Conservation (phyloP, 1,139 yeast species). For the Diutina sp. region DNA sequence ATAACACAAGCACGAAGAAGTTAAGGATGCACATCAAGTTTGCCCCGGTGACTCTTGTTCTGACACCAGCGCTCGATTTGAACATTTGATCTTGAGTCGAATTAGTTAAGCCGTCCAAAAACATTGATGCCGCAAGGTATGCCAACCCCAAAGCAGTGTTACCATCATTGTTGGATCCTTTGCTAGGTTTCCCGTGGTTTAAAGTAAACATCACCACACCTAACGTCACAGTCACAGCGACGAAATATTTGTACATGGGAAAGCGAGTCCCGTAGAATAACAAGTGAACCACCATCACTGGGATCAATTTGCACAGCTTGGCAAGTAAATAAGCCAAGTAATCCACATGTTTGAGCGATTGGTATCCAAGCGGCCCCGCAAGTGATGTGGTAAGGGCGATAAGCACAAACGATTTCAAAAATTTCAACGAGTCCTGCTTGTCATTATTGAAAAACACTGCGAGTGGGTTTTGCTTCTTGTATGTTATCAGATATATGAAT, state of each 20-base stretch:
- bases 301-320: conserved; percentile 86
- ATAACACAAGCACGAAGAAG: conserved; percentile 33
- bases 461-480: not conserved
- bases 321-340: conserved; percentile 77
- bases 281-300: conserved; percentile 78
- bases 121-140: conserved; percentile 47
- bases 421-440: not conserved
- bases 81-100: conserved; percentile 87
- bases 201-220: conserved; percentile 79
- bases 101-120: conserved; percentile 85
- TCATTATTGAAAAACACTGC: conserved; percentile 18
- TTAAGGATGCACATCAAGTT: conserved; percentile 81
- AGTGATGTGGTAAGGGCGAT: conserved; percentile 72
- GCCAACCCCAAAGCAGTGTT: conserved; percentile 41
- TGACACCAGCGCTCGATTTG: conserved; percentile 15
- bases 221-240: conserved; percentile 60
- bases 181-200: conserved; percentile 14
- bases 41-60: conserved; percentile 44
- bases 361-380: conserved; percentile 70
- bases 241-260: conserved; percentile 64
- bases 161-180: conserved; percentile 23
- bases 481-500: conserved; percentile 33
- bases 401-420: conserved; percentile 32
- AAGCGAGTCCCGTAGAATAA: conserved; percentile 60
- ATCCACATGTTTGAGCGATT: conserved; percentile 71